These are phyloP conservation scores for Pelargonium citronellum DNA, from an alignment of 441 rosid genomes.

Conservation along the genomic window DNA sequence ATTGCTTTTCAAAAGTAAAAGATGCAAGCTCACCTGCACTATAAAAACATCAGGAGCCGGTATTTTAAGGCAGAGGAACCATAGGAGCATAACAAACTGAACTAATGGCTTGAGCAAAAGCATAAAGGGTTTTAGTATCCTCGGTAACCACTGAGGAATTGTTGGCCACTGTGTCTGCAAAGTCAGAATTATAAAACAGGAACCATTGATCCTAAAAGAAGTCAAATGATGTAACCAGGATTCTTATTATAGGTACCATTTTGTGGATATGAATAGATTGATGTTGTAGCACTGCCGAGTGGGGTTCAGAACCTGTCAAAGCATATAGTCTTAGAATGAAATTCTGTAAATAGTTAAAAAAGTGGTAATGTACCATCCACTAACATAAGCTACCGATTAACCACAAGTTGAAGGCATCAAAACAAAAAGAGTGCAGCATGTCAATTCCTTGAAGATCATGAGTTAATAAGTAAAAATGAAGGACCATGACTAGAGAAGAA, in stretches of 20 bases:
- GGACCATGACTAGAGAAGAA: neutral
- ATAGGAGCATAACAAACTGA: constrained; percentile 74
- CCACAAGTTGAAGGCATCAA: neutral
- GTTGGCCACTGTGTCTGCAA: constrained; percentile 61
- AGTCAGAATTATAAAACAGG: neutral
- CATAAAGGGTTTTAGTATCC: constrained; percentile 50
- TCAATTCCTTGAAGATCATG: neutral
- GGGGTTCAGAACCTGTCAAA: constrained; percentile 78
- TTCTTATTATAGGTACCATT: constrained; percentile 46
- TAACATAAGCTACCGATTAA: neutral
- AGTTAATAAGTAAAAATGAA: neutral
- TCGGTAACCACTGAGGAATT: constrained; percentile 41
- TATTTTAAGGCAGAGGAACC: constrained; percentile 69
- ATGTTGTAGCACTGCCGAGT: constrained; percentile 56
- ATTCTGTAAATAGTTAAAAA: neutral
- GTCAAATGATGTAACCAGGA: neutral
- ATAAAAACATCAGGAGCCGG: constrained; percentile 76
- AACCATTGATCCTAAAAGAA: neutral
- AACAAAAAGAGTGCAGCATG: neutral
- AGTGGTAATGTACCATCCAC: neutral
- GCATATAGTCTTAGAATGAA: constrained; percentile 11
- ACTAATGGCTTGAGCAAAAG: constrained; percentile 71
- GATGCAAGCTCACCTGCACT: constrained; percentile 59
- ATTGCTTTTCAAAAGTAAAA: constrained; percentile 7
- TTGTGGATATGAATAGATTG: constrained; percentile 72